Percentiles rank a stretch among this genome's conserved stretches.
Conservation (phyloP, 352 stramenopile genomes). For the Peronosclerospora sorghi region DNA sequence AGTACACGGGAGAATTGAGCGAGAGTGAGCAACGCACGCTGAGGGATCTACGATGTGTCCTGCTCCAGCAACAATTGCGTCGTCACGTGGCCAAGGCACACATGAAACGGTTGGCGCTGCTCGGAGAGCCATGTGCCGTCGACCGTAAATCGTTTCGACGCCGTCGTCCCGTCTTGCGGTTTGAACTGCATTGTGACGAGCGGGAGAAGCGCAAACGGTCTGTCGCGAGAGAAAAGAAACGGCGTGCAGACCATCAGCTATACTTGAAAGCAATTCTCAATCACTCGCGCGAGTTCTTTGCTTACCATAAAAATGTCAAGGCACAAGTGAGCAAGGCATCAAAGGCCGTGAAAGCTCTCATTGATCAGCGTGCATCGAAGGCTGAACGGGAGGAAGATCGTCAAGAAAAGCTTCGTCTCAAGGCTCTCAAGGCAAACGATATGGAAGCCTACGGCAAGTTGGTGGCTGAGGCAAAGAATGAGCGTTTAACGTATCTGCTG, state of each 20-base stretch:
- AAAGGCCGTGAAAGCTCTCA: constrained; percentile 58
- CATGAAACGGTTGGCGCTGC: constrained; percentile 44
- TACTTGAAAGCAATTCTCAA: constrained; percentile 77
- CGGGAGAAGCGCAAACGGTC: constrained; percentile 75
- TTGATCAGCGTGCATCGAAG: constrained; percentile 69
- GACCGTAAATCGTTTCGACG: constrained; percentile 73
- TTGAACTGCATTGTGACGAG: constrained; percentile 60
- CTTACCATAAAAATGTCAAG: constrained; percentile 83
- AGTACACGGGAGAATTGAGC: constrained; percentile 21
- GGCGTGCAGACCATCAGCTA: constrained; percentile 57
- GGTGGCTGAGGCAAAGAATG: constrained; percentile 96
- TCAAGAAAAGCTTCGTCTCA: constrained; percentile 80
- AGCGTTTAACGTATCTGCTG: constrained; percentile 93
- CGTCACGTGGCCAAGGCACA: constrained; percentile 51
- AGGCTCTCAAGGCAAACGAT: constrained; percentile 91
- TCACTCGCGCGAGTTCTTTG: constrained; percentile 77
- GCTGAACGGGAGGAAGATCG: constrained; percentile 79
- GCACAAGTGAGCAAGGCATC: constrained; percentile 53
- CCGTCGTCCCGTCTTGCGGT: constrained; percentile 41
- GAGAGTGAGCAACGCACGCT: constrained; percentile 38
- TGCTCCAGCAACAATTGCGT: constrained; percentile 65
- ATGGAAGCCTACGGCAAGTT: constrained; percentile 96
- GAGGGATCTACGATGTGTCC: constrained; percentile 48
- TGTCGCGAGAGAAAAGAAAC: constrained; percentile 75
- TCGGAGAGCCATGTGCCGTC: constrained; percentile 50